Evolutionary conservation across 176 grass and related monocot genomes (phyloP).

Genomic region (Phragmites australis): DNA sequence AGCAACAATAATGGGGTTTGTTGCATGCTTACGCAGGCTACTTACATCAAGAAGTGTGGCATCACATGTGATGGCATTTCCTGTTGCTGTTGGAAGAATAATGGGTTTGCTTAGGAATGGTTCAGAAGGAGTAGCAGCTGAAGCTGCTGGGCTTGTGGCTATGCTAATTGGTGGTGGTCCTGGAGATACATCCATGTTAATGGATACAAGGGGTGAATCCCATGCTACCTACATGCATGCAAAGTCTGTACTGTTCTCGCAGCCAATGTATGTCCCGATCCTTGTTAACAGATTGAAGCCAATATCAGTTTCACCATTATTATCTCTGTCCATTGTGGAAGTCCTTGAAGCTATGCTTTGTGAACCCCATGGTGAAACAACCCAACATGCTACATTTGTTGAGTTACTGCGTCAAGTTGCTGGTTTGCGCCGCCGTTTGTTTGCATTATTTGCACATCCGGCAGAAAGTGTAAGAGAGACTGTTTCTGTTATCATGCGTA

Average conservation of each 20-base stretch:
- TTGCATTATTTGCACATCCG: slow-evolving; percentile 96
- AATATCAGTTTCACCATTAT: slow-evolving; percentile 83
- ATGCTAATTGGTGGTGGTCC: slow-evolving; percentile 97
- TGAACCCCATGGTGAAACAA: slow-evolving; percentile 98
- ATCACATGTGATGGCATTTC: slow-evolving; percentile 94
- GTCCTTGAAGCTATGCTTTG: slow-evolving; percentile 99
- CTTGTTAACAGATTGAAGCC: slow-evolving; percentile 88
- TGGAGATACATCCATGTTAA: slow-evolving; percentile 74
- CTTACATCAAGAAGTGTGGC: slow-evolving; percentile 87
- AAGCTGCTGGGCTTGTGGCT: slow-evolving; percentile 92
- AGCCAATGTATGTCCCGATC: slow-evolving; percentile 72
- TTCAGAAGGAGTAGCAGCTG: slow-evolving; percentile 93
- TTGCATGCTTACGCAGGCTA: slow-evolving; percentile 89
- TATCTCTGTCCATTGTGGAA: slow-evolving; percentile 86
- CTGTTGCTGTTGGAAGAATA: slow-evolving; percentile 89
- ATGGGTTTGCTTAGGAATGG: slow-evolving; percentile 97
- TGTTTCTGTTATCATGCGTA: slow-evolving; percentile 97
- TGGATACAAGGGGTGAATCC: slow-evolving; percentile 87
- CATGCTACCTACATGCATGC: slow-evolving; percentile 98
- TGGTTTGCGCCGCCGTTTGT: slow-evolving; percentile 85
- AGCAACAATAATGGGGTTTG: slow-evolving; percentile 93
- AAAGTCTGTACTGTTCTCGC: slow-evolving; percentile 87
- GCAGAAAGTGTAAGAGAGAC: slow-evolving; percentile 96
- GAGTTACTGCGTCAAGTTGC: slow-evolving; percentile 95
- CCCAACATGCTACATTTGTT: slow-evolving; percentile 98